phyloP scores from a whole-genome alignment of 495 filamentous ascomycete species.

The Oidiodendron maius region DNA sequence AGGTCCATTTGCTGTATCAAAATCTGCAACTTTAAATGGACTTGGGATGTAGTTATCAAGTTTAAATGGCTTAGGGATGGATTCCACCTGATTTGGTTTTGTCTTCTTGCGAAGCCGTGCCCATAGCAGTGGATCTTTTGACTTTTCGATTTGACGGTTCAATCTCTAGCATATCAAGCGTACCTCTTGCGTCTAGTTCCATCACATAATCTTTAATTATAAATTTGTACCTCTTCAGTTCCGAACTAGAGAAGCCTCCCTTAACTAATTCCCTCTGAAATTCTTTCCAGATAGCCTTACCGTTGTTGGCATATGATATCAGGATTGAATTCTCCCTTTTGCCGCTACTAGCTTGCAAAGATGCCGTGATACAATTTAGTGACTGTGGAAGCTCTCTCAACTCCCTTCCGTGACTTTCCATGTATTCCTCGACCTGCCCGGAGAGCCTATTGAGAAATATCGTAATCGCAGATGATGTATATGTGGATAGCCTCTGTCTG shows the following conservation, averaged over 20 bases:
- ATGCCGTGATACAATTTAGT: background rate
- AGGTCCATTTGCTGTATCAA: background rate
- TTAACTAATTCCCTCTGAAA: slow-evolving; percentile 11
- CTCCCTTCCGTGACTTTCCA: background rate
- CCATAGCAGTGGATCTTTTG: background rate
- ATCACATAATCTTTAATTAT: slow-evolving; percentile 15
- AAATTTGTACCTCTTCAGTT: slow-evolving; percentile 7
- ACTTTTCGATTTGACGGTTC: background rate
- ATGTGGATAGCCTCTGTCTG: background rate
- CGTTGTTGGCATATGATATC: slow-evolving; percentile 7
- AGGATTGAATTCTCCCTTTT: background rate
- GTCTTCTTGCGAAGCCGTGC: background rate
- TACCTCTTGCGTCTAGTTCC: slow-evolving; percentile 12
- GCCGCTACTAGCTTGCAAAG: background rate
- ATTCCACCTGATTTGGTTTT: background rate
- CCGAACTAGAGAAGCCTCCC: slow-evolving; percentile 8
- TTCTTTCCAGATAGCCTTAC: slow-evolving; percentile 12
- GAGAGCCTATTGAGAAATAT: slow-evolving; percentile 5
- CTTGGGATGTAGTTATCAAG: too few species aligned
- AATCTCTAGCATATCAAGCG: slow-evolving; percentile 10
- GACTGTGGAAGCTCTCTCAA: background rate
- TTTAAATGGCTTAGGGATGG: background rate
- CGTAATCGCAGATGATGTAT: slow-evolving; percentile 10
- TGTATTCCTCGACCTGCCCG: background rate
- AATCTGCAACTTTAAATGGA: too few species aligned